These are phyloP conservation scores for Aspergillus ochraceus DNA, from an alignment of 2,329 filamentous ascomycete genomes.

Conservation along the genomic window DNA sequence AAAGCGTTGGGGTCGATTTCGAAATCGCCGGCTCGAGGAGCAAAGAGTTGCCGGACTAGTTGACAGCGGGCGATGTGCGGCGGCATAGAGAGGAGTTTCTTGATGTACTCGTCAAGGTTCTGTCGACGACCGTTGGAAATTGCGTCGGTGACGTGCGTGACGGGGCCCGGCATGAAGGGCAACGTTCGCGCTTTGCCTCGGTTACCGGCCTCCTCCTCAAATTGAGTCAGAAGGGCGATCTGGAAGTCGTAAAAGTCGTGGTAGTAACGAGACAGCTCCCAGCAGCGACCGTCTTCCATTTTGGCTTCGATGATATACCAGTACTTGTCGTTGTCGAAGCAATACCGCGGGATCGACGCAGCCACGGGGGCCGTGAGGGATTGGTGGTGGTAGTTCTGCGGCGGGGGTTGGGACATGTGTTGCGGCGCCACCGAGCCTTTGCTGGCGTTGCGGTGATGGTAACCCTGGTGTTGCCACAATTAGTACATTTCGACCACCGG, in stretches of 20 bases:
- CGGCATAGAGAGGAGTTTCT: constrained; percentile 81
- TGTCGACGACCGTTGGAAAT: constrained; percentile 91
- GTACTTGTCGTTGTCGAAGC: constrained; percentile 95
- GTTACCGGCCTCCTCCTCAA: constrained; percentile 90
- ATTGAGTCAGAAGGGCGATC: constrained; percentile 87
- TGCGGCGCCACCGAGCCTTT: constrained; percentile 31
- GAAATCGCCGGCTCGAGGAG: constrained; percentile 85
- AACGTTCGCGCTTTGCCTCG: constrained; percentile 77
- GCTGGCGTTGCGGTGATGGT: constrained; percentile 43
- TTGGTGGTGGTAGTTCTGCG: constrained; percentile 51
- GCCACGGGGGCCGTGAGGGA: constrained; percentile 71
- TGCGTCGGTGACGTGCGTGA: constrained; percentile 96
- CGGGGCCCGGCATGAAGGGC: constrained; percentile 96
- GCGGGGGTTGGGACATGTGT: constrained; percentile 42
- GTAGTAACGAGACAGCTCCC: constrained; percentile 93
- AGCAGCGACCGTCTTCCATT: constrained; percentile 85
- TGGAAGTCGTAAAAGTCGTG: constrained; percentile 99
- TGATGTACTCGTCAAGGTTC: constrained; percentile 93
- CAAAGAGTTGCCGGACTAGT: constrained; percentile 87
- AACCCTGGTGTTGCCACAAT: constrained; percentile 22
- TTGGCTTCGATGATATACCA: constrained; percentile 96
- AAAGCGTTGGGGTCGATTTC: constrained; percentile 75
- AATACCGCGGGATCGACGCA: constrained; percentile 87
- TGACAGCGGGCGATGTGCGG: constrained; percentile 80
- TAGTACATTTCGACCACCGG: background rate